Evolutionary conservation across 2,329 filamentous ascomycete species (phyloP).

Genomic region (Microthyrium microscopicum): DNA sequence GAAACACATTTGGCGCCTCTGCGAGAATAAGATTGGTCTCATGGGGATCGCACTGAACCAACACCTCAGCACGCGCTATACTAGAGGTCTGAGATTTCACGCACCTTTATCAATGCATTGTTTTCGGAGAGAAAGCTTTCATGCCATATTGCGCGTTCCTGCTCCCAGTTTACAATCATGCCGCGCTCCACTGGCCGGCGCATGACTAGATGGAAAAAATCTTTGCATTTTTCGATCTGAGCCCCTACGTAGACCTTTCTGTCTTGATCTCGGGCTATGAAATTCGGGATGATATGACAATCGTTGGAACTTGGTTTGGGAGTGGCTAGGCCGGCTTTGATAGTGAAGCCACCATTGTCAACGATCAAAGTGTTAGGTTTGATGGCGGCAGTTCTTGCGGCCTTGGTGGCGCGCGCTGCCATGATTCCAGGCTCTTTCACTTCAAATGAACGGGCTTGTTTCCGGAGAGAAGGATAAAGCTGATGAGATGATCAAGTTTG

Average conservation of each 20-base stretch:
- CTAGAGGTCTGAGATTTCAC: not conserved
- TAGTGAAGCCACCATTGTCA: conserved; percentile 81
- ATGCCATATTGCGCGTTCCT: conserved; percentile 91
- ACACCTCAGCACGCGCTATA: not conserved
- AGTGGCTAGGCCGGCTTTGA: conserved; percentile 59
- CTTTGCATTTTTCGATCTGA: conserved; percentile 61
- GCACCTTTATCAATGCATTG: conserved; percentile 40
- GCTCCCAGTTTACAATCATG: conserved; percentile 92
- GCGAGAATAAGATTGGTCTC: conserved; percentile 73
- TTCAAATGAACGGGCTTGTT: not conserved
- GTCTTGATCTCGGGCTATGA: conserved; percentile 65
- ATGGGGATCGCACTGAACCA: conserved; percentile 46
- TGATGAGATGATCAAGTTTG: too few relatives aligned
- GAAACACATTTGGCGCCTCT: conserved; percentile 71
- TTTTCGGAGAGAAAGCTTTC: conserved; percentile 62
- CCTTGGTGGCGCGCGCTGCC: not conserved
- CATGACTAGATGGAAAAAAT: conserved; percentile 80
- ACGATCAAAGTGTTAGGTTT: conserved; percentile 52
- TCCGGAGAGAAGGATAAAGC: not conserved
- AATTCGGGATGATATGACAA: conserved; percentile 70
- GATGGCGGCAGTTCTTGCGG: not conserved
- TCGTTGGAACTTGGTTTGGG: conserved; percentile 24
- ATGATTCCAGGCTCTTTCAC: not conserved
- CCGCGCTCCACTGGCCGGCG: conserved; percentile 85
- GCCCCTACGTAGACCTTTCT: conserved; percentile 64